phyloP scores from a whole-genome alignment of 1,139 yeast genomes.

The Protomyces inouyei region DNA sequence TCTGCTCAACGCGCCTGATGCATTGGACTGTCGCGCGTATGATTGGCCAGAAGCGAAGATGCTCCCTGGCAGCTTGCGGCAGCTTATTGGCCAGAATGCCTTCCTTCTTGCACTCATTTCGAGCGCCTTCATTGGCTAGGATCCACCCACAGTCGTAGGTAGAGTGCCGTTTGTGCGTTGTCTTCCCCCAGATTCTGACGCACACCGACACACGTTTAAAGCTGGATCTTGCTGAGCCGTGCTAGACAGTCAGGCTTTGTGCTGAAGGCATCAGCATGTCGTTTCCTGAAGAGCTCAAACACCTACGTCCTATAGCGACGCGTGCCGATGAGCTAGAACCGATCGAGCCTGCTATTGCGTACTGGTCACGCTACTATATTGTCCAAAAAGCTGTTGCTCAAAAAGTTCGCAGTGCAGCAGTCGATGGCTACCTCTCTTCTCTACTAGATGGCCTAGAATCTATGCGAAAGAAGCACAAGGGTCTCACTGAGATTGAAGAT shows the following conservation, averaged over 20 bases:
- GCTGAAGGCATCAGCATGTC: background rate
- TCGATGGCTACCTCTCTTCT: constrained; percentile 7
- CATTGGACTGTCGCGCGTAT: no score
- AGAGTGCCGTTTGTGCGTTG: no score
- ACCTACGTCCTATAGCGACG: constrained; percentile 46
- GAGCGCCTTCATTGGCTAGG: no score
- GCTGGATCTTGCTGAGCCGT: background rate
- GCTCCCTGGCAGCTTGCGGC: no score
- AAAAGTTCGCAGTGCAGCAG: constrained; percentile 1
- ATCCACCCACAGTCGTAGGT: no score
- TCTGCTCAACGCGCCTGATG: no score
- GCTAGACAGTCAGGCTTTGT: no score
- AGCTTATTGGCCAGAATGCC: no score
- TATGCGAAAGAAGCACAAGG: constrained; percentile 36
- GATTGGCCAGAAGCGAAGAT: no score
- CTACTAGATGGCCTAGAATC: constrained; percentile 18
- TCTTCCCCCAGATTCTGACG: background rate
- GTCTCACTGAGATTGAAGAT: constrained; percentile 52
- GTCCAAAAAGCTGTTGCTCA: constrained; percentile 16
- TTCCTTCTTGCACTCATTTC: no score
- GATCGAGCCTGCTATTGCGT: constrained; percentile 53
- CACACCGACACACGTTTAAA: background rate
- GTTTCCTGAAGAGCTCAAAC: constrained; percentile 37
- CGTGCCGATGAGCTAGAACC: constrained; percentile 50
- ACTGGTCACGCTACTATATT: constrained; percentile 46